Base-by-base conservation (phyloP, 331 rosid species). In the Quercus phellos region DNA sequence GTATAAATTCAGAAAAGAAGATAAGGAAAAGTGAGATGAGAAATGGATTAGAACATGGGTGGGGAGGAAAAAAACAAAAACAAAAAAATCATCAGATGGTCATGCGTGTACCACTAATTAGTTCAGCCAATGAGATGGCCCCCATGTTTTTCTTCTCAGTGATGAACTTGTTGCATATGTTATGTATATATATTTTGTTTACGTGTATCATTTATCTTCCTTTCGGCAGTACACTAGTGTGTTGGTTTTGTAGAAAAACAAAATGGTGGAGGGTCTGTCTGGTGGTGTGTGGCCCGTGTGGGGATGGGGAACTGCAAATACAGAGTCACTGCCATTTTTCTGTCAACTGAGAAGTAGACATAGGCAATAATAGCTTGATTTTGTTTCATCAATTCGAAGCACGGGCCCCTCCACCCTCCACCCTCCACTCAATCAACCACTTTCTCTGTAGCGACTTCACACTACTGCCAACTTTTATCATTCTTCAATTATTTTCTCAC, bases 291-390 rank as follows among this genome's bases (percentile, higher is more conserved):
- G 26, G 26, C 26, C 26, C 26, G 26, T 24, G 26, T 55, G 85
- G 81, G 54, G 78, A 81, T 76, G 84, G 84, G 81, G 74, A 80
- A 67, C 75, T 82, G 88, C 78, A 19, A 51, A 73, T 53, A 82
- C 83, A 82, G 96, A 83, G 76, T 77, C 83, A 80, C 85, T 73
- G 92, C 76, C 75, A 51, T 10, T 59, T 5, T 84, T 78, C 80
- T 85, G 91, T 86, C 89, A 78, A 80, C 74, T 80, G 77, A 90
- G 89, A 89, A 89, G 87, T 75, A 77, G 90, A 93, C 91, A 86
- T 74, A 75, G 55, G 84, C 81, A 85, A 87, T 91, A 84, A 84
- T 90, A 79, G 89, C 81, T 83, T 83, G 84, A 92, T 89, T 90
- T 86, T 90, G 91, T 85, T 87, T 82, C 85, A 83, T 80, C 93